Conservation (phyloP, 1,139 yeast genomes). For the Nematodospora anomalae region DNA sequence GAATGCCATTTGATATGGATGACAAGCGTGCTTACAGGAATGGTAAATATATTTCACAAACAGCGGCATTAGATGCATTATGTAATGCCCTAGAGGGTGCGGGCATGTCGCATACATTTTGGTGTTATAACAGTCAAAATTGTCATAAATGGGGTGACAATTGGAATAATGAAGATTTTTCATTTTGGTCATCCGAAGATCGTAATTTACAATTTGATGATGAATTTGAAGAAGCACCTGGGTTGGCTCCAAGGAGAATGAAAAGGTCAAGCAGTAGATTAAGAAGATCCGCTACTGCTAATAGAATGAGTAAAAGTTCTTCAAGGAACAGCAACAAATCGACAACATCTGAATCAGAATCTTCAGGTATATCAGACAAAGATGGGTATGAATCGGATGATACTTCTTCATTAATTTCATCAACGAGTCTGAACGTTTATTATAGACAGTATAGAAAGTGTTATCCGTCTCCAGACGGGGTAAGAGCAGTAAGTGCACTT, state of each 20-base stretch:
- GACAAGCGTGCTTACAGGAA: slow-evolving; percentile 61
- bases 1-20: slow-evolving; percentile 96
- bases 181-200: slow-evolving; percentile 80
- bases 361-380: slow-evolving; percentile 3
- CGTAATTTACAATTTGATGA: slow-evolving; percentile 25
- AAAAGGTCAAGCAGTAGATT: not conserved
- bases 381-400: slow-evolving; percentile 11
- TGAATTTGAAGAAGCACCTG: slow-evolving; percentile 4
- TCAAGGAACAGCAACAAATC: slow-evolving; percentile 8
- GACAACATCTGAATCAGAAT: slow-evolving; percentile 3
- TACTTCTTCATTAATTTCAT: slow-evolving; percentile 17
- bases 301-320: slow-evolving; percentile 8
- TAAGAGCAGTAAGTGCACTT: slow-evolving; percentile 68
- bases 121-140: slow-evolving; percentile 80
- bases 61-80: slow-evolving; percentile 81
- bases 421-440: slow-evolving; percentile 25
- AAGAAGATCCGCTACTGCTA: slow-evolving; percentile 6
- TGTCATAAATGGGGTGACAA: slow-evolving; percentile 82
- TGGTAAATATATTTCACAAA: slow-evolving; percentile 71
- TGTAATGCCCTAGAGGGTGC: slow-evolving; percentile 74
- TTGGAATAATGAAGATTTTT: slow-evolving; percentile 93
- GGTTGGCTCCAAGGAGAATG: slow-evolving; percentile 1
- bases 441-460: slow-evolving; percentile 24
- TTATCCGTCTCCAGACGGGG: slow-evolving; percentile 55
- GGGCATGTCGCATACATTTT: slow-evolving; percentile 70